Percentiles rank a stretch among this genome's conserved stretches.
Evolutionary conservation across 257 asterid genomes (phyloP).

Genomic region (Ocimum tenuiflorum): DNA sequence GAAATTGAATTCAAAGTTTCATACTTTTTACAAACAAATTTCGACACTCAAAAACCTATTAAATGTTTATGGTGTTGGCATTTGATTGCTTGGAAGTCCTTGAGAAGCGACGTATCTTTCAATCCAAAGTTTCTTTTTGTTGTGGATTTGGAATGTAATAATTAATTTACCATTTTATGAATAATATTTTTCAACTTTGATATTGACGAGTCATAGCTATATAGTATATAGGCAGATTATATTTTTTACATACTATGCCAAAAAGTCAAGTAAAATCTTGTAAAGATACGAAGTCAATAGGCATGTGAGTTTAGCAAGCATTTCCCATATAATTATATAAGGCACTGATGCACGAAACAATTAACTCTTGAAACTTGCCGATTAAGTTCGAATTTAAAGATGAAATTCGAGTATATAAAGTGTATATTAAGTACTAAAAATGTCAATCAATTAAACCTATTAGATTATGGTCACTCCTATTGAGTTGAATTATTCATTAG

Average conservation of each 20-base stretch:
- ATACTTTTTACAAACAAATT: neutral
- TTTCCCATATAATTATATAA: too few relatives aligned
- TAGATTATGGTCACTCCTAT: too few relatives aligned
- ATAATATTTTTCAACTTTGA: neutral
- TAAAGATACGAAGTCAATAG: neutral
- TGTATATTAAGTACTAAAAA: too few relatives aligned
- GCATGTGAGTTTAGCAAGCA: neutral
- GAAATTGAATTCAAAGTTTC: conserved; percentile 3
- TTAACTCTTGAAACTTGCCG: too few relatives aligned
- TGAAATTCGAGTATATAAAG: too few relatives aligned
- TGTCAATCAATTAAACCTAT: too few relatives aligned
- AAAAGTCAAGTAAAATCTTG: neutral
- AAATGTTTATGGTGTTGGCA: neutral
- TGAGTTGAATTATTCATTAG: too few relatives aligned
- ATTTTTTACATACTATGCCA: too few relatives aligned
- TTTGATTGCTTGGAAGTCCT: neutral
- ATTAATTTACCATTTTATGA: neutral
- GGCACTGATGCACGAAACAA: too few relatives aligned
- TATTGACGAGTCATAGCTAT: neutral
- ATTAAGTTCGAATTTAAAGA: too few relatives aligned
- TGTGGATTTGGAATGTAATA: neutral
- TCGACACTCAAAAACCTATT: conserved; percentile 5
- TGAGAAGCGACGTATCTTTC: conserved; percentile 13
- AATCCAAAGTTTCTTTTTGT: neutral
- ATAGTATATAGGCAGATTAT: too few relatives aligned